Evolutionary conservation across 164 flowering plant species (phyloP).

Genomic region (Sextonia rubra): DNA sequence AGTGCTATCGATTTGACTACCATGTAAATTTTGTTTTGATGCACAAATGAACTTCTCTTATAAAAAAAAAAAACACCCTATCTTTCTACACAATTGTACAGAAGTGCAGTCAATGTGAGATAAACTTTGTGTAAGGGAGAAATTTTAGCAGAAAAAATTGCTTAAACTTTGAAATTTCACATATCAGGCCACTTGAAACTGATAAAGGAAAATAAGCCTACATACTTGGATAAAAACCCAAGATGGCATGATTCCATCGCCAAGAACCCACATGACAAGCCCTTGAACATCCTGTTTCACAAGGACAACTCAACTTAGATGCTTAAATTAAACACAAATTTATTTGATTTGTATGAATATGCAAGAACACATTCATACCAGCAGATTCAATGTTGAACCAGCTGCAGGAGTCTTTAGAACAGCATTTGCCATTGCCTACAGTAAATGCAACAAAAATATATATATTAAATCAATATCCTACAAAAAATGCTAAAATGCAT

Average conservation of each 20-base stretch:
- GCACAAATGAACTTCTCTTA: too few relatives aligned
- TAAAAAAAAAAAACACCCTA: too few relatives aligned
- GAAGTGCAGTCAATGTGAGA: too few relatives aligned
- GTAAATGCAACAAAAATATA: neutral
- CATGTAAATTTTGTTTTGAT: too few relatives aligned
- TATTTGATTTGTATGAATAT: neutral
- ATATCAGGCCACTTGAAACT: neutral
- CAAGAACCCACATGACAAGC: slow-evolving; percentile 95
- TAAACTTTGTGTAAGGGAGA: neutral
- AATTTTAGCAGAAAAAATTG: neutral
- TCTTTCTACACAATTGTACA: too few relatives aligned
- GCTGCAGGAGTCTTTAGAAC: slow-evolving; percentile 56
- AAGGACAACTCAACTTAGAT: slow-evolving; percentile 8
- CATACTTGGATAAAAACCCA: slow-evolving; percentile 89
- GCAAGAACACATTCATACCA: slow-evolving; percentile 30
- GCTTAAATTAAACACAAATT: neutral
- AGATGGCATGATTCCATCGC: slow-evolving; percentile 90
- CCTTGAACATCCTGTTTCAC: slow-evolving; percentile 86
- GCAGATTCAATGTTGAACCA: slow-evolving; percentile 61
- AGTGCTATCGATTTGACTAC: too few relatives aligned
- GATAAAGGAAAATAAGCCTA: neutral
- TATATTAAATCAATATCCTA: neutral
- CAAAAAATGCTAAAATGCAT: neutral
- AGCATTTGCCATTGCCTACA: slow-evolving; percentile 76
- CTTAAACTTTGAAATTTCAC: neutral